These are phyloP conservation scores for Circinella minor DNA, from an alignment of 371 early-diverging fungal species.

Conservation along the genomic window DNA sequence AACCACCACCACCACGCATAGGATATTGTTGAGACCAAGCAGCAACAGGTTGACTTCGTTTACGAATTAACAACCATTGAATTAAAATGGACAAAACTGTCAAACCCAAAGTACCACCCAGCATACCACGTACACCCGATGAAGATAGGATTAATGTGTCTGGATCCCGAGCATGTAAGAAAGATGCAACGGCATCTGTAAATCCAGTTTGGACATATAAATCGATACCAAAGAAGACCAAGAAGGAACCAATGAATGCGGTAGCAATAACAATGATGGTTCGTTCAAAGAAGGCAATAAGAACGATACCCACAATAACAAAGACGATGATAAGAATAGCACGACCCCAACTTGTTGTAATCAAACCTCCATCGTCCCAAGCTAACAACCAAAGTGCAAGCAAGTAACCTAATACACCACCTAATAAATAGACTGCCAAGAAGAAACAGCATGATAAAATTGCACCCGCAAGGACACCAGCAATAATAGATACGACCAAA, in stretches of 20 bases:
- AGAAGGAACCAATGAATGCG: conserved; percentile 60
- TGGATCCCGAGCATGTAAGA: conserved; percentile 34
- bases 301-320: conserved; percentile 50
- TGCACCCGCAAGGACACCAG: conserved; percentile 56
- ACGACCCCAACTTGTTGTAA: conserved; percentile 56
- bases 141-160: conserved; percentile 28
- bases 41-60: conserved; percentile 22
- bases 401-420: conserved; percentile 61
- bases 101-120: conserved; percentile 58
- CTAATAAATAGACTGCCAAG: conserved; percentile 62
- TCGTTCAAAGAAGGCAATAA: conserved; percentile 59
- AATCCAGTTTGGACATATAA: conserved; percentile 62
- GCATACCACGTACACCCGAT: conserved; percentile 56
- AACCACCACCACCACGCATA: conserved; percentile 25
- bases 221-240: conserved; percentile 61
- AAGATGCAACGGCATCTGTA: conserved; percentile 33
- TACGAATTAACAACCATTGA: conserved; percentile 47
- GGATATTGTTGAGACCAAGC: conserved; percentile 43
- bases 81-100: conserved; percentile 56
- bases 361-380: conserved; percentile 54
- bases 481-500: conserved; percentile 56
- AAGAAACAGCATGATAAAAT: conserved; percentile 63
- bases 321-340: conserved; percentile 57
- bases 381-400: conserved; percentile 62
- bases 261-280: conserved; percentile 58